Evolutionary conservation across 2,329 filamentous ascomycete species (phyloP).

Genomic region (Neonectria punicea): DNA sequence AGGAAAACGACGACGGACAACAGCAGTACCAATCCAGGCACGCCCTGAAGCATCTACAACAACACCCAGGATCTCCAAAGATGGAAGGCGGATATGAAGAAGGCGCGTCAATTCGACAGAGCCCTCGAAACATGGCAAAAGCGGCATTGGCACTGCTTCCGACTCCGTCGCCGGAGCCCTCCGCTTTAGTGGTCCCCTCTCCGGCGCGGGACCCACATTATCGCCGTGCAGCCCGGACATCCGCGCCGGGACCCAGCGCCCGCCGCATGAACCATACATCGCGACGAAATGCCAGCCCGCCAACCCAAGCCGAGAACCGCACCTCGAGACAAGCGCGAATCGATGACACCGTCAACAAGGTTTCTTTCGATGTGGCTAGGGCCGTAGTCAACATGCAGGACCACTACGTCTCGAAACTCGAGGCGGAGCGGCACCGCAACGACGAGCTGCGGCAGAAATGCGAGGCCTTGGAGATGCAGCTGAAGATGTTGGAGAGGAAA

Average conservation of each 20-base stretch:
- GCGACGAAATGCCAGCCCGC: background rate
- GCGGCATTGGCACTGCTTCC: constrained; percentile 10
- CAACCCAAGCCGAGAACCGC: background rate
- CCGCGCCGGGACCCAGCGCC: background rate
- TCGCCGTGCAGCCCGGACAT: constrained; percentile 8
- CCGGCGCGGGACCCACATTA: constrained; percentile 27
- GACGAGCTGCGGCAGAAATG: constrained; percentile 17
- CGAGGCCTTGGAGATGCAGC: constrained; percentile 2
- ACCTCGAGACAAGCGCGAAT: rapidly evolving
- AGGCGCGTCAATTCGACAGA: background rate
- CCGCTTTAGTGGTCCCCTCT: constrained; percentile 20
- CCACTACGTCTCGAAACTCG: constrained; percentile 33
- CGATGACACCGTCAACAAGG: background rate
- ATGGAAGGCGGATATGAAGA: background rate
- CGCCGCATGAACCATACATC: background rate
- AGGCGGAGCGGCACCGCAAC: constrained; percentile 20
- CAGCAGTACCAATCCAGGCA: background rate
- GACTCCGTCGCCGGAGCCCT: constrained; percentile 22
- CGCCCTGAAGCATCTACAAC: background rate
- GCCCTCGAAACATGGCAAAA: background rate
- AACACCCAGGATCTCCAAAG: background rate
- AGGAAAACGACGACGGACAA: background rate
- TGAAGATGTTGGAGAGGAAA: constrained; percentile 25
- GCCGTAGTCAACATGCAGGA: constrained; percentile 37
- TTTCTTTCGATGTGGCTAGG: constrained; percentile 24